Evolutionary conservation across 345 rosid genomes (phyloP), one percentile per base, ranked within the genome.

Genomic region (Eutrema japonicum): DNA sequence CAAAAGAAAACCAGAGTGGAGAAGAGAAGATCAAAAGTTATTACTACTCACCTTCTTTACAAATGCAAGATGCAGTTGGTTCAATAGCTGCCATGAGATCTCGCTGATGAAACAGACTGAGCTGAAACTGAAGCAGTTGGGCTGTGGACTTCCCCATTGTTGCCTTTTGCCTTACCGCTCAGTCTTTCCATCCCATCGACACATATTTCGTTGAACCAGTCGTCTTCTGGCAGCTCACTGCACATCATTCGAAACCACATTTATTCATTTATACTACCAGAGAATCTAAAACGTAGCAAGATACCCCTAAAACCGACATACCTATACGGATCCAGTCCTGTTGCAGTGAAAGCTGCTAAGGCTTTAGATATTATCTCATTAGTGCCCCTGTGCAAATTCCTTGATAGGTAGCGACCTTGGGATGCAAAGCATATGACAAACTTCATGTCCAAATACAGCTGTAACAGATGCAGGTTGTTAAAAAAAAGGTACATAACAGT

Each of bases 91-190:
- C 99, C 95, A 50, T 89, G 97, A 27, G 99, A 92, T 78, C 97
- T 85, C 56, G 87, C 85, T 0, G 99, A 96, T 60, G 99, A 90
- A 60, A 92, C 89, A 57, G 99, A 96, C 51, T 92, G 99, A 13
- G 99, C 97, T 2, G 99, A 95, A 46, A 95, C 88, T 7, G 98
- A 95, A 41, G 97, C 98, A 16, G 98, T 96, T 11, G 99, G 99
- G 86, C 99, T 96, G 80, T 79, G 84, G 35, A 75, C 80, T 8
- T 95, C 99, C 12, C 97, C 96, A 18, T 86, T 89, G 71, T 84
- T 77, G 57, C 84, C 91, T 75, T 85, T 96, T 0, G 89, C 79
- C 71, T 84, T 96, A 49, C 99, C 98, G 42, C 98, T 90, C 81
- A 92, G 66, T 72, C 90, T 87, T 66, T 90, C 99, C 37, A 89